Evolutionary conservation across 805 yeast genomes (phyloP).

Genomic region (Candida glaebosa): DNA sequence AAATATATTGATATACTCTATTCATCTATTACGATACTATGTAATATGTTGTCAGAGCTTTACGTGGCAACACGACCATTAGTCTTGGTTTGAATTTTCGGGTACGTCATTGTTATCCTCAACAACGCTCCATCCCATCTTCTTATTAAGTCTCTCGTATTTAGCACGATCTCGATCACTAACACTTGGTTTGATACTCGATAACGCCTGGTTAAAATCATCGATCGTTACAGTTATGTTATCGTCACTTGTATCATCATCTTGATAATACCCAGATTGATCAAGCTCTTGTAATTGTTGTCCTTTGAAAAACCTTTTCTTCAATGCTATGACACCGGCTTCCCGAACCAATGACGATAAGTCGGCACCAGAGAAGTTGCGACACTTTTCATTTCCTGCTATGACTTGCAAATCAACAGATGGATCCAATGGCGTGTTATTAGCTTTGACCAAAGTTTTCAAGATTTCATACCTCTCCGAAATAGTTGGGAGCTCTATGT

Average conservation of each 20-base stretch:
- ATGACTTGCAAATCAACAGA: constrained; percentile 59
- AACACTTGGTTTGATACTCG: constrained; percentile 83
- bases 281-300: constrained; percentile 38
- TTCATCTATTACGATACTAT: not conserved
- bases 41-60: no score
- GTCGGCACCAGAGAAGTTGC: constrained; percentile 96
- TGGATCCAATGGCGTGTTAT: constrained; percentile 68
- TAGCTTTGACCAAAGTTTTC: constrained; percentile 65
- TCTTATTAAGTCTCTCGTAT: constrained; percentile 69
- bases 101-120: constrained; percentile 16
- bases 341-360: constrained; percentile 87
- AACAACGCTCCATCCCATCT: constrained; percentile 66
- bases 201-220: constrained; percentile 72
- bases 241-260: constrained; percentile 21
- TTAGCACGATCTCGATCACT: constrained; percentile 77
- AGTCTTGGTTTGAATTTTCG: not conserved
- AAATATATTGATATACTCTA: not conserved
- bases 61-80: no score
- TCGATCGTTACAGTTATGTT: constrained; percentile 52
- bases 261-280: constrained; percentile 34
- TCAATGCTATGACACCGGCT: constrained; percentile 87
- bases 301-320: constrained; percentile 59
- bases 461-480: constrained; percentile 80
- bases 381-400: constrained; percentile 75
- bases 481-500: constrained; percentile 81